A percentile compares a stretch with the other conserved stretches of the same genome.
These are phyloP conservation scores for Pochonia chlamydosporia DNA, from an alignment of 2,329 filamentous ascomycete species.

Conservation along the genomic window DNA sequence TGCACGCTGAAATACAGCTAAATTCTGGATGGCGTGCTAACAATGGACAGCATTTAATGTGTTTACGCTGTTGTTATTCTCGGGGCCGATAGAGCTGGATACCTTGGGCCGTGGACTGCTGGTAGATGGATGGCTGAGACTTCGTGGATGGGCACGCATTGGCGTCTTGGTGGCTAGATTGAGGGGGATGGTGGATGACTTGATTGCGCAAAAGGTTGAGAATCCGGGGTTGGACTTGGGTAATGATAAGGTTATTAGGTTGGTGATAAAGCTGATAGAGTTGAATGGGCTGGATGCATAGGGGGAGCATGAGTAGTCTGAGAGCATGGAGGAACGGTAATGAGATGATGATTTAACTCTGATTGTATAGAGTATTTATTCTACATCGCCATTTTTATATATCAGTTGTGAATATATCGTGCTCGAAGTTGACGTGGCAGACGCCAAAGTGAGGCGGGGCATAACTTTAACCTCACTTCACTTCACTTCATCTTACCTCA, in stretches of 20 bases:
- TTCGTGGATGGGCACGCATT: constrained; percentile 91
- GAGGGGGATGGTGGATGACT: constrained; percentile 77
- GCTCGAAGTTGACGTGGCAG: not conserved
- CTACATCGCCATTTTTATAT: no score
- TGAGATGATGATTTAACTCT: no score
- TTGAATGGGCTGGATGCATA: constrained; percentile 77
- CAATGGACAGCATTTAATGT: constrained; percentile 66
- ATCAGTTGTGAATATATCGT: no score
- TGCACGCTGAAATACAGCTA: not conserved
- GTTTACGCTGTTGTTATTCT: constrained; percentile 83
- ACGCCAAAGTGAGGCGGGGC: not conserved
- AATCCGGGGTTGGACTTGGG: constrained; percentile 57
- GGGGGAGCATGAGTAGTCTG: no score
- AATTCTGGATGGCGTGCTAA: not conserved
- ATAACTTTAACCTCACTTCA: not conserved
- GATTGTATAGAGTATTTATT: not conserved
- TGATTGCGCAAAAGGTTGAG: constrained; percentile 76
- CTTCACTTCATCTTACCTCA: not conserved
- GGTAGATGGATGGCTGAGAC: constrained; percentile 82
- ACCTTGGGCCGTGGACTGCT: constrained; percentile 80
- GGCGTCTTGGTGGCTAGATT: constrained; percentile 82
- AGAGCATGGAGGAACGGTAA: no score
- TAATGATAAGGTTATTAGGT: constrained; percentile 62
- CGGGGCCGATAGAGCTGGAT: constrained; percentile 77
- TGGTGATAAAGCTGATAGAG: constrained; percentile 78